Base-by-base conservation (phyloP, 1,284 basidiomycete genomes). In the Earliella scabrosa region DNA sequence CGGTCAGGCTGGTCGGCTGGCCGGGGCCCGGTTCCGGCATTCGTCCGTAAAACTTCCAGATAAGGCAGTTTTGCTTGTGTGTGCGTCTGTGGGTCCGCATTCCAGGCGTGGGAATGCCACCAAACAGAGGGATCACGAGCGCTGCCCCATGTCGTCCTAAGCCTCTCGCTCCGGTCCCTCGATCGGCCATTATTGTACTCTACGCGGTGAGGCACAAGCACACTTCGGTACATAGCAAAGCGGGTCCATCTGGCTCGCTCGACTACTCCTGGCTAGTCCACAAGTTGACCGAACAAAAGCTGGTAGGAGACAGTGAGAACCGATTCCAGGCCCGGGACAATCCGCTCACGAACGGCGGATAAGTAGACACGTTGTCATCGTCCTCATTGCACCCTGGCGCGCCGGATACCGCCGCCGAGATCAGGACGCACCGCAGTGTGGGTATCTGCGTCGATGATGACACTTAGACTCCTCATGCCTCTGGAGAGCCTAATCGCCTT, bases 31-130 rank as follows among this genome's bases (percentile, higher is more conserved):
- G 24, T 9, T 29, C 52, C 32, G 46, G 32, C 35, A 13, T 16
- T 24, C 27, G 6, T 31, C 6, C 31, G 20, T 27, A 44, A 35
- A 48, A 21, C 32, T 56, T 8, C 54, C 41, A 4, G 3, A 51
- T 35, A 13, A n/a, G 35, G 54, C 13, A 56, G n/a, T 27, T 43
- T 18, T 50, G 16, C 4, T 18, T 48, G 18, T 51, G 48, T 60
- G 36, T 53, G 55, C 38, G 47, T 57, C 21, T 54, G 59, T 60
- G 54, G 59, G 59, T 54, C 48, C 58, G 27, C 26, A 41, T 18
- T 18, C 26, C 24, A 27, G 16, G 24, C 54, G 58, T 56, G 58
- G 23, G 58, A 60, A 40, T 14, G 13, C 4, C 24, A 24, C 34
- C 48, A 29, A 35, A 27, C 16, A 44, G 16, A 31, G 16, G 34